Evolutionary conservation across 805 yeast species (phyloP).

Genomic region (Monosporozyma siamensis): DNA sequence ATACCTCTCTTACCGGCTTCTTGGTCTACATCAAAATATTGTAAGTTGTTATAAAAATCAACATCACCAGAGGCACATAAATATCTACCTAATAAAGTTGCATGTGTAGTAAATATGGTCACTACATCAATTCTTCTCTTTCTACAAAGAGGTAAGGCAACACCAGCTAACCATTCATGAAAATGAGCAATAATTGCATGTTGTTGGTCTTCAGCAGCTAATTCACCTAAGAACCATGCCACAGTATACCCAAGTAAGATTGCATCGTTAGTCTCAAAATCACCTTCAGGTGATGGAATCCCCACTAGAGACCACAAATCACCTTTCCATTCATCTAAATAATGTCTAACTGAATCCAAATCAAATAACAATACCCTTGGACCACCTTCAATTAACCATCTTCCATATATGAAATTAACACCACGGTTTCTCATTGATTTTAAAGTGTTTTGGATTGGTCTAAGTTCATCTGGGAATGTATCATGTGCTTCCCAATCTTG

Average conservation of each 20-base stretch:
- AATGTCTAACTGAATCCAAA: conserved; percentile 57
- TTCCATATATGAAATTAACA: conserved; percentile 72
- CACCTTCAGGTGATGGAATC: conserved; percentile 87
- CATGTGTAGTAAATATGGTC: conserved; percentile 95
- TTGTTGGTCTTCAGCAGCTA: conserved; percentile 71
- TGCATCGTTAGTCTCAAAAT: conserved; percentile 84
- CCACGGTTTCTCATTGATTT: conserved; percentile 79
- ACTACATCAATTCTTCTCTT: conserved; percentile 88
- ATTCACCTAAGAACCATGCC: conserved; percentile 95
- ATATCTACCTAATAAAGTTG: conserved; percentile 89
- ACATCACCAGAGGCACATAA: conserved; percentile 95
- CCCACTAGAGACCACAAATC: conserved; percentile 89
- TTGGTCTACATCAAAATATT: conserved; percentile 85
- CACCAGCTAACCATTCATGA: conserved; percentile 98
- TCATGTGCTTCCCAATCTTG: conserved; percentile 46
- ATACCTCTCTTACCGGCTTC: conserved; percentile 98
- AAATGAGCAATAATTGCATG: conserved; percentile 90
- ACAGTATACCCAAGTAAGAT: conserved; percentile 85
- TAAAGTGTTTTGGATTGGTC: conserved; percentile 37
- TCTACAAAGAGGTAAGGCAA: conserved; percentile 85
- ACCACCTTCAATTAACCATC: conserved; percentile 97
- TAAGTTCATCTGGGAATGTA: conserved; percentile 22
- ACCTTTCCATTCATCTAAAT: conserved; percentile 85
- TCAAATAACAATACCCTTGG: conserved; percentile 89
- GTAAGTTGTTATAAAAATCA: conserved; percentile 88